Conservation (phyloP, 2,329 filamentous ascomycete genomes). For the Emergomyces pasteurianus region DNA sequence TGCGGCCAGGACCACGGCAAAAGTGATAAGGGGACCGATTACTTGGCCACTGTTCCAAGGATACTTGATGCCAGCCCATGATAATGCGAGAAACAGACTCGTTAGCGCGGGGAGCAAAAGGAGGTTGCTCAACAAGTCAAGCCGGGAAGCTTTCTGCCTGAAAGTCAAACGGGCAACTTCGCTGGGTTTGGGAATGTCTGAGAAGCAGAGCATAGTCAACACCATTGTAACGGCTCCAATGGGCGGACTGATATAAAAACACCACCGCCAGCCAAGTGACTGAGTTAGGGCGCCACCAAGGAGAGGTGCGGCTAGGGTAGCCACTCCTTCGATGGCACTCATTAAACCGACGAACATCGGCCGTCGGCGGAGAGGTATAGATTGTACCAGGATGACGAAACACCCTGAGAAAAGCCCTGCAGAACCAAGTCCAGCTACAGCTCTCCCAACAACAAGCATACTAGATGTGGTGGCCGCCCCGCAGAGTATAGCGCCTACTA, state of each 20-base stretch:
- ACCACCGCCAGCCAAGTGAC: constrained; percentile 25
- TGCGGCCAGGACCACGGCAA: neutral
- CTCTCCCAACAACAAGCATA: neutral
- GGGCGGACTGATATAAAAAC: constrained; percentile 22
- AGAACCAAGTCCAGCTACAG: neutral
- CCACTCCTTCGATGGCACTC: constrained; percentile 9
- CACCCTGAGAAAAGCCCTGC: neutral
- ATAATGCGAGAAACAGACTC: neutral
- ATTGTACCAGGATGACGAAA: neutral
- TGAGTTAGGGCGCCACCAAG: constrained; percentile 26
- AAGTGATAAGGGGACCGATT: neutral
- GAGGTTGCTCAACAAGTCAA: neutral
- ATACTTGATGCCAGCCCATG: neutral
- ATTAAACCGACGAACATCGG: neutral
- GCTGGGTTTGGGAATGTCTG: neutral
- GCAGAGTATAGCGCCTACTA: neutral
- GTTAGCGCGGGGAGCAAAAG: neutral
- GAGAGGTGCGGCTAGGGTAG: constrained; percentile 18
- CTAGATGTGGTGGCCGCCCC: neutral
- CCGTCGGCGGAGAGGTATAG: neutral
- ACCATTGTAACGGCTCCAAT: neutral
- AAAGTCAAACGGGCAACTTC: neutral
- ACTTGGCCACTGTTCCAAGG: neutral
- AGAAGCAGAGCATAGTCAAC: neutral
- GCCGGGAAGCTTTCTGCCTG: neutral